Percentiles rank a stretch among this genome's conserved stretches.
Evolutionary conservation across 495 filamentous ascomycete species (phyloP).

Genomic region (Amphirosellinia nigrospora): DNA sequence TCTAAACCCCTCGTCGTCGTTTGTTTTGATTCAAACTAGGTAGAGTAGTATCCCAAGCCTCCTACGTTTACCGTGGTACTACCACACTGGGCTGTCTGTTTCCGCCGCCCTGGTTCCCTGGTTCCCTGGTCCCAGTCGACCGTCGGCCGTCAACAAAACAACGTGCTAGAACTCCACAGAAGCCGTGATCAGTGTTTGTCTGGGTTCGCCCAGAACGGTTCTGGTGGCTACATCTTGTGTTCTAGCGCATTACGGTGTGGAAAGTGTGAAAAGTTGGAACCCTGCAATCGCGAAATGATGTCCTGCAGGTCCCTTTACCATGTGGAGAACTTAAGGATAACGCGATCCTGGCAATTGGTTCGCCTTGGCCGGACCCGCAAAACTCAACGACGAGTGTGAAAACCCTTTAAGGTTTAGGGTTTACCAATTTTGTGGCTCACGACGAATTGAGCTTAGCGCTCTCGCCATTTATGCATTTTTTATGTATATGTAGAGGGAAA

Average conservation of each 20-base stretch:
- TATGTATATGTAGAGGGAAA: too few relatives aligned
- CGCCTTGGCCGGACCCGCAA: background rate
- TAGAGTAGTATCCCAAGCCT: too few relatives aligned
- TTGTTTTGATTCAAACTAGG: slow-evolving; percentile 13
- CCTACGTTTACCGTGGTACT: background rate
- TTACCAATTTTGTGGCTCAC: too few relatives aligned
- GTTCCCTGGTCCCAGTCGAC: slow-evolving; percentile 5
- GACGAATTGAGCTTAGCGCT: too few relatives aligned
- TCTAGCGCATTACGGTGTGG: background rate
- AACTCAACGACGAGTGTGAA: background rate
- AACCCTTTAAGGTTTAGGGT: too few relatives aligned
- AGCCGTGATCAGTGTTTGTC: background rate
- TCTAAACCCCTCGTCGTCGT: background rate
- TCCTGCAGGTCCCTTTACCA: slow-evolving; percentile 15
- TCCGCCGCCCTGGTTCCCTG: too few relatives aligned
- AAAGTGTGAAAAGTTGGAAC: background rate
- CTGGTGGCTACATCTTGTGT: slow-evolving; percentile 7
- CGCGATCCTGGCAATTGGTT: background rate
- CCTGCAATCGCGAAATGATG: slow-evolving; percentile 24
- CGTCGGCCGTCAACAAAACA: background rate
- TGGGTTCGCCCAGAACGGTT: background rate
- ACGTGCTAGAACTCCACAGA: background rate
- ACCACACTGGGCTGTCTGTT: slow-evolving; percentile 9
- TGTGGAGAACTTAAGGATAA: background rate
- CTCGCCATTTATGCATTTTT: too few relatives aligned